Base-by-base conservation (phyloP, 2,329 filamentous ascomycete genomes). In the Colletotrichum caudatum region DNA sequence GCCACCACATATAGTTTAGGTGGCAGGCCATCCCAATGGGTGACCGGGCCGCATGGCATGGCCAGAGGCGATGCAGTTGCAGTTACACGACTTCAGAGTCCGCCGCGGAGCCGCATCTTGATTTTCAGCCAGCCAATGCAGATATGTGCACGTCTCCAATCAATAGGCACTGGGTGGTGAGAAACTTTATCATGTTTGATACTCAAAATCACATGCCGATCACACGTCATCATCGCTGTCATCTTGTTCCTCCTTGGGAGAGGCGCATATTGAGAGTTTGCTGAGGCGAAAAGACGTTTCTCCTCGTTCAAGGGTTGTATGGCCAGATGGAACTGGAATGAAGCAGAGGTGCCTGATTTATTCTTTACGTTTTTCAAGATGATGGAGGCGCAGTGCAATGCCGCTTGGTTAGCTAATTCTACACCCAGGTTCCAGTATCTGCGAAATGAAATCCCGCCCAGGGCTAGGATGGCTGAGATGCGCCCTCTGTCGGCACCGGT, bases 401-500 rank as follows among this genome's bases (percentile, higher is more conserved):
- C 26, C 29, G 58, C 37, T 48, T 20, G 51, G 35, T 33, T 63
- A 29, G 64, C 58, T 71, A 58, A 26, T 39, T 46, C 53, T 68
- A 48, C 51, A 37, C 51, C 44, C 53, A 26, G 41, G 29, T 44
- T 68, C 68, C 23, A 51, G 37, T 63, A 48, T 48, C 16, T 39
- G 64, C 50, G 44, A 58, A 68, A 70, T 6, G 29, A 66, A 68
- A 18, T 20, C 14, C 53, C 9, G 41, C 4, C 4, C n/a, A 59
- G 5, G n/a, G 8, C 37, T 59, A 65, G n/a, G 37, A 53, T 54
- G 48, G 46, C 29, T 73, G 67, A 50, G 72, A 61, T 44, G 66
- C 66, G 23, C 70, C 72, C 51, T 73, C 62, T 29, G 60, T 73
- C 37, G 71, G 64, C 53, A 73, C 71, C 16, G 73, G 66, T 6